Conservation (phyloP, 805 yeast genomes). For the Metschnikowia orientalis region DNA sequence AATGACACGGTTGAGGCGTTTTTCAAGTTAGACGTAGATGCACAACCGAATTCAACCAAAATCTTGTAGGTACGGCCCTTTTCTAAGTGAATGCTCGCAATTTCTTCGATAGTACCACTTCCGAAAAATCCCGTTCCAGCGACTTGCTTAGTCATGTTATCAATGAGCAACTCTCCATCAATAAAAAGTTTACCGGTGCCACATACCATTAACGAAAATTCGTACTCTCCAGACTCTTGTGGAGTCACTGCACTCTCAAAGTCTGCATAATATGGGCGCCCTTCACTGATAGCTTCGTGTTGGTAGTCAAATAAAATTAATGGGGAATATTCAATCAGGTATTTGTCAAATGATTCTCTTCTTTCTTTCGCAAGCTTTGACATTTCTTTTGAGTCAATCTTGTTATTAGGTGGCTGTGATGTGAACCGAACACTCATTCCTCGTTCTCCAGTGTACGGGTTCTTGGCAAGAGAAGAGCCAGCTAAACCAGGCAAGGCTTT, state of each 20-base stretch:
- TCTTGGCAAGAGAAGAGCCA: slow-evolving; percentile 15
- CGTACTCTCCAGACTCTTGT: slow-evolving; percentile 17
- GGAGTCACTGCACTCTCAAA: slow-evolving; percentile 23
- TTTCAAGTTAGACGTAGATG: slow-evolving; percentile 9
- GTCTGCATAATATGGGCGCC: slow-evolving; percentile 16
- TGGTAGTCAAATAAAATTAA: slow-evolving; percentile 19
- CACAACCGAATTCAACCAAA: slow-evolving; percentile 11
- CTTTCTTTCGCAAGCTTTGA: slow-evolving; percentile 17
- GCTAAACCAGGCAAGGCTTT: slow-evolving; percentile 30
- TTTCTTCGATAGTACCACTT: slow-evolving; percentile 12
- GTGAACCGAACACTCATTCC: slow-evolving; percentile 27
- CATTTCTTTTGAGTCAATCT: too few relatives aligned
- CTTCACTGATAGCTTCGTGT: slow-evolving; percentile 4
- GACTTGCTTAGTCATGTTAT: slow-evolving; percentile 8
- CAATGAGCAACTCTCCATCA: slow-evolving; percentile 14
- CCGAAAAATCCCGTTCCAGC: slow-evolving; percentile 12
- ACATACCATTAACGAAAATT: slow-evolving; percentile 12
- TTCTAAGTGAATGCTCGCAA: slow-evolving; percentile 7
- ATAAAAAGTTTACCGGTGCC: slow-evolving; percentile 16
- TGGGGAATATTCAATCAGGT: slow-evolving; percentile 14
- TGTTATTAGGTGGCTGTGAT: slow-evolving; percentile 22
- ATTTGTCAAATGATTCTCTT: slow-evolving; percentile 23
- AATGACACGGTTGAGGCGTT: slow-evolving; percentile 22
- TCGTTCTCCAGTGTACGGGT: slow-evolving; percentile 19
- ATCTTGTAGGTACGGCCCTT: slow-evolving; percentile 9